Percentiles rank a stretch among this genome's conserved stretches.
phyloP scores from a whole-genome alignment of 2,329 filamentous ascomycete species.

The Cladophialophora yegresii region DNA sequence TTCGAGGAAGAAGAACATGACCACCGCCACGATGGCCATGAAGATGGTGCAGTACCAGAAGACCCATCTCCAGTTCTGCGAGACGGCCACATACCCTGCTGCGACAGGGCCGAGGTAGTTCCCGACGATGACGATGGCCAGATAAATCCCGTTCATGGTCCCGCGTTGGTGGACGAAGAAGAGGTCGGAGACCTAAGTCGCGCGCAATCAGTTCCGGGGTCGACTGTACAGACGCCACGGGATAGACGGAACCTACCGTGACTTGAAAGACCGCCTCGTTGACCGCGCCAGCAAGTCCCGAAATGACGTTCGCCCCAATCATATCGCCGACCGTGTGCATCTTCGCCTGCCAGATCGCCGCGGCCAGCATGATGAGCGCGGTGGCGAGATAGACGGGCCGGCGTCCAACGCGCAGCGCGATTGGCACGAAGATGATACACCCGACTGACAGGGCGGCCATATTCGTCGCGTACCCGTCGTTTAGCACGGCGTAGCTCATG shows the following conservation, averaged over 20 bases:
- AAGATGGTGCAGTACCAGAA: conserved; percentile 44
- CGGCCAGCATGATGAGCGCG: conserved; percentile 41
- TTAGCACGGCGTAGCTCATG: conserved; percentile 45
- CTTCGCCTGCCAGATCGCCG: conserved; percentile 47
- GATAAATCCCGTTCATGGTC: conserved; percentile 54
- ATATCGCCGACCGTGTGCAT: conserved; percentile 47
- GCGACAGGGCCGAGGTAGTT: conserved; percentile 43
- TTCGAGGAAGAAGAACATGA: conserved; percentile 44
- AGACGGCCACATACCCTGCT: conserved; percentile 41
- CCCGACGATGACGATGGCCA: conserved; percentile 46
- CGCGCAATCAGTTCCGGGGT: neutral
- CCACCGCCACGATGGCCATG: conserved; percentile 37
- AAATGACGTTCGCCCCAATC: conserved; percentile 46
- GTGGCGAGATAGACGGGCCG: conserved; percentile 48
- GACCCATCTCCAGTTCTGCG: conserved; percentile 43
- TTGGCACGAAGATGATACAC: conserved; percentile 47
- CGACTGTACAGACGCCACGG: too few relatives aligned
- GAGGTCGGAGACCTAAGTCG: conserved; percentile 47
- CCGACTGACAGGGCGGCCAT: conserved; percentile 46
- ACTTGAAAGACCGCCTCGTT: conserved; percentile 49
- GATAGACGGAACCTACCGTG: conserved; percentile 41
- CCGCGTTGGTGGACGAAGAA: conserved; percentile 56
- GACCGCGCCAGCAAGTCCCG: conserved; percentile 48
- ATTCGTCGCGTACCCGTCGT: conserved; percentile 48
- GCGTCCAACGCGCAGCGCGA: conserved; percentile 48